phyloP scores from a whole-genome alignment of 2,329 filamentous ascomycete genomes.

The Cladorrhinum sp. region DNA sequence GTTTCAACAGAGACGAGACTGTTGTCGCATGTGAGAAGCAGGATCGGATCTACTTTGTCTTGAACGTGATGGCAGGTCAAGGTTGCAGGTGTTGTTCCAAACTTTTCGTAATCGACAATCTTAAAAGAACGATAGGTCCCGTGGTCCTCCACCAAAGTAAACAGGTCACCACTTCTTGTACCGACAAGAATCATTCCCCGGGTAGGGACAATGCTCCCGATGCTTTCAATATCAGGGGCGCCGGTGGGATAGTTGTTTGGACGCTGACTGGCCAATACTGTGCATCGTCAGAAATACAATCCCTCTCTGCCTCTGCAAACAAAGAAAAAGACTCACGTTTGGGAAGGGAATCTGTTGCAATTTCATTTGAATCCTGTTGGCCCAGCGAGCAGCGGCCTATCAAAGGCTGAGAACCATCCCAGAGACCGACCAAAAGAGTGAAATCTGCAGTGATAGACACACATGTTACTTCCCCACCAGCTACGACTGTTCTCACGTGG shows the following conservation, averaged over 20 bases:
- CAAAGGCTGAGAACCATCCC: slow-evolving; percentile 33
- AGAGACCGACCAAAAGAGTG: slow-evolving; percentile 33
- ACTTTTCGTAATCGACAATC: slow-evolving; percentile 27
- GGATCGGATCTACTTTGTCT: slow-evolving; percentile 27
- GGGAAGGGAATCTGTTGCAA: slow-evolving; percentile 23
- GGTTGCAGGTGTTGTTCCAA: slow-evolving; percentile 27
- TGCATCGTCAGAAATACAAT: background rate
- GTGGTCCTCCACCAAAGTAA: slow-evolving; percentile 35
- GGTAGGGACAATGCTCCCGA: slow-evolving; percentile 24
- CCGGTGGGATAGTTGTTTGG: slow-evolving; percentile 26
- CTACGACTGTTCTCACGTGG: slow-evolving; percentile 32
- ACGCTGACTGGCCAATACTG: slow-evolving; percentile 6
- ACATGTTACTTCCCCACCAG: slow-evolving; percentile 50
- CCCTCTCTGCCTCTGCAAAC: background rate
- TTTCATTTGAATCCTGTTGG: slow-evolving; percentile 1
- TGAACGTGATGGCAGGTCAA: slow-evolving; percentile 21
- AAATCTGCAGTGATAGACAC: slow-evolving; percentile 36
- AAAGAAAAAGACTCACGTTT: slow-evolving; percentile 23
- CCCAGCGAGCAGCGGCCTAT: slow-evolving; percentile 32
- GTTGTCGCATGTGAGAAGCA: slow-evolving; percentile 49
- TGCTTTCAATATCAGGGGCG: slow-evolving; percentile 38
- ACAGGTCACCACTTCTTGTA: slow-evolving; percentile 51
- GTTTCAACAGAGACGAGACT: slow-evolving; percentile 41
- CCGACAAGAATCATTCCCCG: slow-evolving; percentile 39
- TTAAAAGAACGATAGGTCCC: background rate